Base-by-base conservation (phyloP, 1,139 yeast species). In the Kurtzmaniella quercitrusa region DNA sequence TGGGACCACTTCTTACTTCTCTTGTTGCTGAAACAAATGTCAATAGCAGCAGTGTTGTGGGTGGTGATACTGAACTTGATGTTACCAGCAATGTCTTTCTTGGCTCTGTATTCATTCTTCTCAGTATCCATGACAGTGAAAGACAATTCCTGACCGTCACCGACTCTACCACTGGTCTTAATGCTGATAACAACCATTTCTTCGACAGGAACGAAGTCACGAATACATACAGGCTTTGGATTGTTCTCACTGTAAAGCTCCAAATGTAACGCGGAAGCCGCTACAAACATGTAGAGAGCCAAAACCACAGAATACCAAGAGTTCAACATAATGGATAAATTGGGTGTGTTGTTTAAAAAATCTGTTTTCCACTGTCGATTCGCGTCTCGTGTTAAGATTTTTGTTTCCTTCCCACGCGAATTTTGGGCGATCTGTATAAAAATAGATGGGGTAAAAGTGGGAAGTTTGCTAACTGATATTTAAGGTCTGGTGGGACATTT, bases 111-210 rank as follows among this genome's bases (percentile, higher is more conserved):
- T 56, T 82, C 88, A 57, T 84, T 84, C 18, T 91, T 93, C 49
- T 78, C 72, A 23, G 82, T 70, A 59, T 84, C 91, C 43, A 75
- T 74, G 42, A 84, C 80, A 41, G 65, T 63, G 49, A 89, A 67
- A 50, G 77, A 77, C 57, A 91, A 73, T 41, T 70, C 66, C 65
- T 91, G 97, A 26, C 97, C 98, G 61, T 93, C 98, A 28, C 94
- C 94, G 43, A 68, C 66, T 42, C 72, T 60, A 16, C 97, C 97
- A 53, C 77, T 75, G 16, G 95, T 76, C 50, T 78, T 76, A 53
- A 88, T 77, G 51, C 84, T 85, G 45, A 88, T 84, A 38, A 88
- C 96, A 26, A 91, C 97, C 55, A 89, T 66, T 58, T 88, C 93
- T 45, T 87, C 89, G 53, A 82, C 85, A 42, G 78, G 72, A 42